Percentiles rank a stretch among this genome's conserved stretches.
Evolutionary conservation across 495 filamentous ascomycete genomes (phyloP).

Genomic region (Lasiosphaeriaceae sp.): DNA sequence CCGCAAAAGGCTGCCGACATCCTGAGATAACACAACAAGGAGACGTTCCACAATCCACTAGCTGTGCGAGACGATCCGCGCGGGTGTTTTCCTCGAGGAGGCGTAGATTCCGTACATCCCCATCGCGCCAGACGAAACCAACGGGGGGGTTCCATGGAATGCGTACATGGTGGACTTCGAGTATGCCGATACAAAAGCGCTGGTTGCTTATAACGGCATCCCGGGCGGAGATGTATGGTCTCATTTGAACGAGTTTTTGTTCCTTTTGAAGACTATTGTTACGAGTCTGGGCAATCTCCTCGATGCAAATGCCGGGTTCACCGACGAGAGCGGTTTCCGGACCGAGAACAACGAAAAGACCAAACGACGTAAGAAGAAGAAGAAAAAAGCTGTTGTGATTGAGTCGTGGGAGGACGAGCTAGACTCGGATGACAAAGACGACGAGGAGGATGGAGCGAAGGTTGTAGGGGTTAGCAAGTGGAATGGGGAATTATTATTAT

Average conservation of each 20-base stretch:
- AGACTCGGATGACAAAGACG: conserved; percentile 5
- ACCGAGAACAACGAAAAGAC: not conserved
- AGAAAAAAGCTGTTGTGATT: conserved; percentile 22
- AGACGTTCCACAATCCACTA: conserved; percentile 59
- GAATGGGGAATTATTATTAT: no score
- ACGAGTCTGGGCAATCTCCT: conserved; percentile 51
- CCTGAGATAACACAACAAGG: conserved; percentile 56
- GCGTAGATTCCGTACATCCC: conserved; percentile 64
- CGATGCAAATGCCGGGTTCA: conserved; percentile 32
- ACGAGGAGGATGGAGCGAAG: not conserved
- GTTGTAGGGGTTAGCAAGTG: no score
- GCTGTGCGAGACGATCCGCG: conserved; percentile 57
- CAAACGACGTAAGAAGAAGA: conserved; percentile 33
- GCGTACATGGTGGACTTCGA: conserved; percentile 71
- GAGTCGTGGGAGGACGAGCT: conserved; percentile 30
- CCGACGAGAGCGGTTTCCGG: conserved; percentile 1
- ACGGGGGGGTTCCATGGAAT: conserved; percentile 49
- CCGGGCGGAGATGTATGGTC: conserved; percentile 65
- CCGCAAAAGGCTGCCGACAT: conserved; percentile 52
- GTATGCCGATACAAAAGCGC: conserved; percentile 55
- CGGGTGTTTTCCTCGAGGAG: conserved; percentile 68
- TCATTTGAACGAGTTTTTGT: conserved; percentile 63
- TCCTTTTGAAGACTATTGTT: conserved; percentile 63
- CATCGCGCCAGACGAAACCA: conserved; percentile 48
- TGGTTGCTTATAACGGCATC: conserved; percentile 58